Evolutionary conservation across 192 early-diverging fungal genomes (phyloP).

Genomic region (Radiomyces spectabilis): DNA sequence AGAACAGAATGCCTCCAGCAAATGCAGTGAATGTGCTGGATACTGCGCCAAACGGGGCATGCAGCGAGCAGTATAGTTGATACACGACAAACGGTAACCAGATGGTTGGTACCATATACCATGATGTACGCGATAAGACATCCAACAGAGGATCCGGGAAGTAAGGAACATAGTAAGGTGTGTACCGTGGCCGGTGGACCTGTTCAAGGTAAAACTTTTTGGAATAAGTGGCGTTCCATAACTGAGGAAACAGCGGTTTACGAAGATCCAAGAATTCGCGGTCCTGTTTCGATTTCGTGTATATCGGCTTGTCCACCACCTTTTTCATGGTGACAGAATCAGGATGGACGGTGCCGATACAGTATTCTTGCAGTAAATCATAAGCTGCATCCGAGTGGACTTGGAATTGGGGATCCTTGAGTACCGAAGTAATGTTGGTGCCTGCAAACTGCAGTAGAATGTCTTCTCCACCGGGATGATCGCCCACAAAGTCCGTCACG

Average conservation of each 20-base stretch:
- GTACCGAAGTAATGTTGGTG: slow-evolving; percentile 62
- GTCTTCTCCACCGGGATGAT: slow-evolving; percentile 93
- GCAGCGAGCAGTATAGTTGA: slow-evolving; percentile 23
- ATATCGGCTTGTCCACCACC: background rate
- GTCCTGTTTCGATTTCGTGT: slow-evolving; percentile 24
- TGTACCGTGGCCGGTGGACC: slow-evolving; percentile 83
- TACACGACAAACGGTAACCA: slow-evolving; percentile 74
- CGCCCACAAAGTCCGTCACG: slow-evolving; percentile 73
- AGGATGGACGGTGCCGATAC: slow-evolving; percentile 47
- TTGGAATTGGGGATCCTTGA: slow-evolving; percentile 69
- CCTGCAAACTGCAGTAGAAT: slow-evolving; percentile 82
- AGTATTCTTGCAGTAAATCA: slow-evolving; percentile 78
- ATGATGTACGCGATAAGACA: slow-evolving; percentile 79
- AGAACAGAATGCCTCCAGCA: slow-evolving; percentile 60
- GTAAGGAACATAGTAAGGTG: slow-evolving; percentile 68
- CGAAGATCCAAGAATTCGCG: slow-evolving; percentile 72
- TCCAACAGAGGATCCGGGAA: slow-evolving; percentile 74
- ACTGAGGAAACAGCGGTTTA: slow-evolving; percentile 77
- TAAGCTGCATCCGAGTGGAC: slow-evolving; percentile 77
- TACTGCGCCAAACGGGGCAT: background rate
- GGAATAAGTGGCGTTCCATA: slow-evolving; percentile 65
- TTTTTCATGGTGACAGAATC: background rate
- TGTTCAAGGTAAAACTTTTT: slow-evolving; percentile 84
- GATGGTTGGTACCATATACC: slow-evolving; percentile 81
- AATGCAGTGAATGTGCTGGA: slow-evolving; percentile 35